phyloP scores from a whole-genome alignment of 163 green algal species.

The Scenedesmus sp. region DNA sequence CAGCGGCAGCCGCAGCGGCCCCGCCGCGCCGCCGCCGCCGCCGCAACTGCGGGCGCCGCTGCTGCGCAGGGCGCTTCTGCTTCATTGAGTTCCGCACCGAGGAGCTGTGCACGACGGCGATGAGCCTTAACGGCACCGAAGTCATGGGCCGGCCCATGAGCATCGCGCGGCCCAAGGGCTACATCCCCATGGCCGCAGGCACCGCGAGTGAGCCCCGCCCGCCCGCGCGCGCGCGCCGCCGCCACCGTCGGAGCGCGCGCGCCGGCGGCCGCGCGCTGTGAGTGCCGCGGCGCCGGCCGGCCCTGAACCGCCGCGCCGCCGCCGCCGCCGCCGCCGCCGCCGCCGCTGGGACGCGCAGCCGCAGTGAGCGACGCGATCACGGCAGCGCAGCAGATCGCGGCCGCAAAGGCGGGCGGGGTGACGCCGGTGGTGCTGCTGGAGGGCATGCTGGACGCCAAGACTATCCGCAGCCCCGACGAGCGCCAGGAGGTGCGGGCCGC shows the following conservation, averaged over 20 bases:
- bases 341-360: too few relatives aligned
- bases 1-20: background rate
- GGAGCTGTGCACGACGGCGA: slow-evolving; percentile 79
- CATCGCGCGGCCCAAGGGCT: slow-evolving; percentile 90
- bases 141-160: slow-evolving; percentile 79
- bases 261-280: too few relatives aligned
- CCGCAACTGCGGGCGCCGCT: too few relatives aligned
- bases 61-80: slow-evolving; percentile 72
- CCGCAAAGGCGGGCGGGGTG: slow-evolving; percentile 41
- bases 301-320: background rate
- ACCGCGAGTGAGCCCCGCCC: background rate
- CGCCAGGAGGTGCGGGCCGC: slow-evolving; percentile 61
- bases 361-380: slow-evolving; percentile 46
- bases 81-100: slow-evolving; percentile 90
- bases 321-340: background rate
- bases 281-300: background rate
- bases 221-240: background rate
- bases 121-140: slow-evolving; percentile 85
- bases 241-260: background rate
- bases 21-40: too few relatives aligned
- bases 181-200: slow-evolving; percentile 50
- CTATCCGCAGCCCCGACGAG: slow-evolving; percentile 66
- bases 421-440: slow-evolving; percentile 75
- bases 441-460: slow-evolving; percentile 63
- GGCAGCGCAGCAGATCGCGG: slow-evolving; percentile 46